Percentiles rank a stretch among this genome's conserved stretches.
Conservation (phyloP, 2,329 filamentous ascomycete species). For the Neurospora sp. region DNA sequence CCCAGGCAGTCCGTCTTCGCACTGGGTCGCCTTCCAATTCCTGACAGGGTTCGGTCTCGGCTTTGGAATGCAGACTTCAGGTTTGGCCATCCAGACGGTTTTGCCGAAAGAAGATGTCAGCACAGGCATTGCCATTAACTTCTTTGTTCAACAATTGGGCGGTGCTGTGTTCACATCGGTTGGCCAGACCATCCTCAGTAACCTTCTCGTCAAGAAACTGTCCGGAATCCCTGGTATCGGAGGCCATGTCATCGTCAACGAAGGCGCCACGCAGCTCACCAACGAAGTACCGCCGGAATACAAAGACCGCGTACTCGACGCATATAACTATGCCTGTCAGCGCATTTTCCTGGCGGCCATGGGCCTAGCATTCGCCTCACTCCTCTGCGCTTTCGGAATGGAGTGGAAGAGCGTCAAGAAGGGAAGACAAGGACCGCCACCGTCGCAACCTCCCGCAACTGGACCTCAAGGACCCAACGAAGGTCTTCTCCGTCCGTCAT, state of each 20-base stretch:
- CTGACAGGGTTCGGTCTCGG: slow-evolving; percentile 49
- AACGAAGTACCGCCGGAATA: slow-evolving; percentile 38
- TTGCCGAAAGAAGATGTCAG: slow-evolving; percentile 42
- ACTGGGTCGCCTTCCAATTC: slow-evolving; percentile 53
- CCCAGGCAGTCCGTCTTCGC: slow-evolving; percentile 32
- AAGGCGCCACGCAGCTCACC: slow-evolving; percentile 51
- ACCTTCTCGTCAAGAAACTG: slow-evolving; percentile 31
- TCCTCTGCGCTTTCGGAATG: slow-evolving; percentile 48
- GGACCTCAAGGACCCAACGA: neutral
- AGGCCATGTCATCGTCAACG: slow-evolving; percentile 31
- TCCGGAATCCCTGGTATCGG: slow-evolving; percentile 32
- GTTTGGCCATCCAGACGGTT: slow-evolving; percentile 46
- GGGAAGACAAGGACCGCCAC: slow-evolving; percentile 14
- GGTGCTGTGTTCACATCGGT: slow-evolving; percentile 49
- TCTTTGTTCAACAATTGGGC: slow-evolving; percentile 50
- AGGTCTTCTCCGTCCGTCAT: neutral
- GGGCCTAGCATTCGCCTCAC: slow-evolving; percentile 42
- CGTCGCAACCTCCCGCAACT: neutral
- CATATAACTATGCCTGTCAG: slow-evolving; percentile 56
- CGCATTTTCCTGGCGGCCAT: slow-evolving; percentile 53
- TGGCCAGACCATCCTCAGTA: slow-evolving; percentile 43
- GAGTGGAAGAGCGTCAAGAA: slow-evolving; percentile 63
- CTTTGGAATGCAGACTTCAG: slow-evolving; percentile 46
- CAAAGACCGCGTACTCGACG: slow-evolving; percentile 42
- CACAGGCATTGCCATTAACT: slow-evolving; percentile 43